A percentile compares a stretch with the other conserved stretches of the same genome.
phyloP scores from a whole-genome alignment of 164 flowering plant species.

The Annona squamosa region DNA sequence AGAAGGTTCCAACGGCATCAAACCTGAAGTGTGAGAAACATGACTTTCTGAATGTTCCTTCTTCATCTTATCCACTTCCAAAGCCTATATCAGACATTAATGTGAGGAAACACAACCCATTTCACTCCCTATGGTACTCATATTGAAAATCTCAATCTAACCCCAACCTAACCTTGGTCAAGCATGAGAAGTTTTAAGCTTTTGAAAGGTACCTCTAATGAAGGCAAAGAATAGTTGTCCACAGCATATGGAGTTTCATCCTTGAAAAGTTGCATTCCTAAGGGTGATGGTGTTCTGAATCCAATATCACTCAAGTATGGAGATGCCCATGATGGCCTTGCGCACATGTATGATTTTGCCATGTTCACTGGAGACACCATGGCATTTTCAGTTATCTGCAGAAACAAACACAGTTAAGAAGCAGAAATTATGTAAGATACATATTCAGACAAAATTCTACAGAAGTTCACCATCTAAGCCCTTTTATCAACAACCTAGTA shows the following conservation, averaged over 20 bases:
- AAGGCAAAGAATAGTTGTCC: constrained; percentile 23
- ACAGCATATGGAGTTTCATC: constrained; percentile 38
- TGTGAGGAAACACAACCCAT: constrained; percentile 2
- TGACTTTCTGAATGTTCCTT: constrained; percentile 16
- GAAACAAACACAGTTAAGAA: neutral
- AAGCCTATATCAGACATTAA: constrained; percentile 21
- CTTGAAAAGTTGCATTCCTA: constrained; percentile 23
- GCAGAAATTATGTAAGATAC: neutral
- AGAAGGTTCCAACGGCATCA: constrained; percentile 5
- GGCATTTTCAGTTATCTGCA: constrained; percentile 43
- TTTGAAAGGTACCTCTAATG: constrained; percentile 31
- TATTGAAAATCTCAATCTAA: neutral
- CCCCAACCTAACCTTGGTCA: neutral
- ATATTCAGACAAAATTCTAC: too few relatives aligned
- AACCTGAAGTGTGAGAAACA: constrained; percentile 5
- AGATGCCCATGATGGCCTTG: constrained; percentile 79
- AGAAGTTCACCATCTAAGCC: too few relatives aligned
- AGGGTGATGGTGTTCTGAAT: constrained; percentile 32
- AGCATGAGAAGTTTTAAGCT: neutral
- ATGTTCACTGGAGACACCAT: constrained; percentile 67
- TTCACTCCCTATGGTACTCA: neutral
- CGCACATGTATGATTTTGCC: constrained; percentile 73
- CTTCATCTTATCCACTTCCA: constrained; percentile 15
- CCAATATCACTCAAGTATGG: constrained; percentile 34
- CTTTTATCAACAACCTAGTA: too few relatives aligned